Base-by-base conservation (phyloP, 2,329 filamentous ascomycete genomes). In the Albophoma yamanashiensis region DNA sequence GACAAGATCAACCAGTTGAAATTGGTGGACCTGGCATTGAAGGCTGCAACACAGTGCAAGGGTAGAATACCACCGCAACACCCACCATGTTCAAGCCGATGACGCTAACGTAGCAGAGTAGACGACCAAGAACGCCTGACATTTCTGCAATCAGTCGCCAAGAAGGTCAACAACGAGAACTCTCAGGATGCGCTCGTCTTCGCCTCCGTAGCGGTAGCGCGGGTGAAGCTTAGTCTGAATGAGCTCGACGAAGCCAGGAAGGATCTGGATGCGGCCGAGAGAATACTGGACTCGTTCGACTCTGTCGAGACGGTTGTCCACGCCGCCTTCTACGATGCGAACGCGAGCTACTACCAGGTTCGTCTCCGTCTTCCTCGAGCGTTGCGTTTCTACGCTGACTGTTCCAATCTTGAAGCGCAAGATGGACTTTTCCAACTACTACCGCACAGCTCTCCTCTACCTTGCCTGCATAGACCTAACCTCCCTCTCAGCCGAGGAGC, bases 1-100 rank as follows among this genome's bases (percentile, higher is more conserved):
- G 92, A 96, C 74, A 97, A 95, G 82, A 97, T 99, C 82, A 99
- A 97, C 78, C 93, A 97, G 79, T 82, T 99, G 64, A 97, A 97
- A 82, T 88, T 97, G 67, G 94, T 99, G 66, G 88, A 90, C 66
- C 79, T 99, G 66, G 94, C 92, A 20, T 78, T 97, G 72, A 90
- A 89, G 76, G 90, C 94, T 55, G 91, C 92, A 58, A 86, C 88
- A 69, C 88, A 96, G 78, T 96, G 89, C 75, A 82, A 83, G 79
- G 86, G 91, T 93, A 74, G 47, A 45, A 56, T 38, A 22, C 50
- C 52, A 50, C 60, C 42, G 40, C 61, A 56, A 47, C 38, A 27
- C 14, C 50, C 38, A 27, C 14, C 58, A 43, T 22, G 27, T 15
- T 25, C 22, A 3, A 17, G 5, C 22, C 3, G 15, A 34, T 31